Base-by-base conservation (phyloP, 2,329 filamentous ascomycete genomes). In the Xylariaceae sp. region DNA sequence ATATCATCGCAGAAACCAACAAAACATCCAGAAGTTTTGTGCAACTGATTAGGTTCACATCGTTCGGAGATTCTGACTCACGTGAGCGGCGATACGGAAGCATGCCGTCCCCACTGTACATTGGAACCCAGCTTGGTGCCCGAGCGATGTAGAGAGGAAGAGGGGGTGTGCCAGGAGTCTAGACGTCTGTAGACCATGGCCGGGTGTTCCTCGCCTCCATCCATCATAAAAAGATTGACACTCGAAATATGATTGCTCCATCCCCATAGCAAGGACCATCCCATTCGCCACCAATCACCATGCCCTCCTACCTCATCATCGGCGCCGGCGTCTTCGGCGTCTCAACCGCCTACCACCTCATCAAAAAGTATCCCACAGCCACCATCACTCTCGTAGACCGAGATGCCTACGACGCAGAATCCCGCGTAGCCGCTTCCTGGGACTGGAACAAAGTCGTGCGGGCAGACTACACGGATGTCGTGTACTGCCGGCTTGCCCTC, bases 391-490 rank as follows among this genome's bases (percentile, higher is more conserved):
- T 88, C 1, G 74, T 88, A 23, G 85, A 88, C 72, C 79, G 82
- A 11, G 77, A 81, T 59, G 75, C 78, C 2, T 78, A 73, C 54
- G 80, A 82, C 18, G 79, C 80, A 1, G 74, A 76, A 0, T 72
- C 68, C 0, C 67, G 69, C 47, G 67, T 79, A 34, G 86, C 85
- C 35, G 87, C 88, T 0, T 89, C 87, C 0, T 87, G 84, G 77
- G 88, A 90, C 74, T 85, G 86, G 80, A 89, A 88, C 76, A 89
- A 89, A 72, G 85, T 88, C 35, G 80, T 89, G 23, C 84, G 87
- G 56, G 84, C 86, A 51, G 87, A 89, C 71, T 90, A 90, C 73
- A 79, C 82, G 55, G 84, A 87, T 67, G 73, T 82, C 1, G 71
- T 84, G 11, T 90, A 90, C 75, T 85, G 82, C 71, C 72, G 80